Base-by-base conservation (phyloP, 2,329 filamentous ascomycete genomes). In the Alternaria solani region DNA sequence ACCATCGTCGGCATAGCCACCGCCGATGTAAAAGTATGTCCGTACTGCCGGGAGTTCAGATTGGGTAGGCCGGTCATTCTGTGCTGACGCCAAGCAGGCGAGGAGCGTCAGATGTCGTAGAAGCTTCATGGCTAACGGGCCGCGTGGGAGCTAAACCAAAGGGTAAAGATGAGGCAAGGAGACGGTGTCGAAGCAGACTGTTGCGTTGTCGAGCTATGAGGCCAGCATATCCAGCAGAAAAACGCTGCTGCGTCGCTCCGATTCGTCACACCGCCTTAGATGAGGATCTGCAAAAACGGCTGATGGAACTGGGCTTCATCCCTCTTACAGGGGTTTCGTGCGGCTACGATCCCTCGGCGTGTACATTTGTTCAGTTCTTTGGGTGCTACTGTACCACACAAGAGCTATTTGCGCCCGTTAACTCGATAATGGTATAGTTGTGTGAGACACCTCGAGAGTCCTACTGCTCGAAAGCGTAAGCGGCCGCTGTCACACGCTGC, bases 11-110 rank as follows among this genome's bases (percentile, higher is more conserved):
- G 25, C 47, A 23, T 70, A 70, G 16, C 61, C 41, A n/a, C 68
- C 68, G 7, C 68, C 66, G 11, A 65, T 34, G 39, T 69, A 69
- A 44, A 70, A 70, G 51, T 56, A 69, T 41, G 56, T 55, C 26
- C 63, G 61, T 5, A 59, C 47, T 18, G 61, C 46, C 20, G 62
- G 44, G 20, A 36, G 34, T 34, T 62, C 59, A 23, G 46, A 36
- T 18, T 26, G 20, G 14, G 7, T 25, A 38, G 9, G 46, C 20
- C 23, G 46, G 9, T 49, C 20, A 25, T 36, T 38, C 3, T 49
- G 32, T 6, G 46, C 46, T 25, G 46, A 7, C 20, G 30, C 16
- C 23, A 49, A 49, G 34, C 30, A 49, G 14, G 23, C 4, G 32
- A 49, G 32, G 30, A 49, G 20, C 16, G 32, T 8, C 20, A 49